Evolutionary conservation across 495 filamentous ascomycete genomes (phyloP).

Genomic region (Neurospora sp.): DNA sequence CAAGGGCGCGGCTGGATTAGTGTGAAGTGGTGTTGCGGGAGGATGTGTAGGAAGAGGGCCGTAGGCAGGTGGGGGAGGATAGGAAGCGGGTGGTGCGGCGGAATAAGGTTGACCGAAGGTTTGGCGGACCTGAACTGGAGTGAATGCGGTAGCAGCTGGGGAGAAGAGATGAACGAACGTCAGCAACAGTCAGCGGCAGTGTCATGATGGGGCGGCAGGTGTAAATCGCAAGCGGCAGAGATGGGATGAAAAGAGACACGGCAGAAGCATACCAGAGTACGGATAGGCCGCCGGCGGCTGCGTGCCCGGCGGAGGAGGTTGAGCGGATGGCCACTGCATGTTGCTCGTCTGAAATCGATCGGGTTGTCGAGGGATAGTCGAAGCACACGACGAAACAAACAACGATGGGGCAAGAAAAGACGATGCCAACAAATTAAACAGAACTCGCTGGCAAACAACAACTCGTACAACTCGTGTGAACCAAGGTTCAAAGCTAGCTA

Average conservation of each 20-base stretch:
- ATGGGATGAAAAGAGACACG: neutral
- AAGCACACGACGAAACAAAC: neutral
- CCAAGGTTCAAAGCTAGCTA: neutral
- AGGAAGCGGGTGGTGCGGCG: slow-evolving; percentile 15
- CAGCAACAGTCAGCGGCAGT: slow-evolving; percentile 12
- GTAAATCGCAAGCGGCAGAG: neutral
- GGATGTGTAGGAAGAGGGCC: slow-evolving; percentile 11
- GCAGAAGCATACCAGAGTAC: slow-evolving; percentile 17
- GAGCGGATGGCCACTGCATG: slow-evolving; percentile 16
- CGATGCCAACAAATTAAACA: neutral
- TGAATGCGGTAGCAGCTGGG: slow-evolving; percentile 38
- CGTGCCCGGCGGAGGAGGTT: slow-evolving; percentile 20
- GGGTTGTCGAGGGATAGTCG: neutral
- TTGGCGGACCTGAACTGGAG: slow-evolving; percentile 39
- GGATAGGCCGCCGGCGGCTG: slow-evolving; percentile 24
- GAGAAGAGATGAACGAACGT: slow-evolving; percentile 1
- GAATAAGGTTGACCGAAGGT: slow-evolving; percentile 32
- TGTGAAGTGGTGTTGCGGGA: slow-evolving; percentile 9
- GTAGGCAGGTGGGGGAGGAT: slow-evolving; percentile 19
- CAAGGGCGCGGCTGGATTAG: slow-evolving; percentile 17
- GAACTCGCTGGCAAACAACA: neutral
- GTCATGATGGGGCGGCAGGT: neutral
- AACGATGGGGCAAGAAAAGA: neutral
- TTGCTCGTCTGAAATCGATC: neutral
- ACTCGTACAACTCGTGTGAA: neutral